Evolutionary conservation across 352 stramenopile species (phyloP).

Genomic region (Elongisporangium anandrum): DNA sequence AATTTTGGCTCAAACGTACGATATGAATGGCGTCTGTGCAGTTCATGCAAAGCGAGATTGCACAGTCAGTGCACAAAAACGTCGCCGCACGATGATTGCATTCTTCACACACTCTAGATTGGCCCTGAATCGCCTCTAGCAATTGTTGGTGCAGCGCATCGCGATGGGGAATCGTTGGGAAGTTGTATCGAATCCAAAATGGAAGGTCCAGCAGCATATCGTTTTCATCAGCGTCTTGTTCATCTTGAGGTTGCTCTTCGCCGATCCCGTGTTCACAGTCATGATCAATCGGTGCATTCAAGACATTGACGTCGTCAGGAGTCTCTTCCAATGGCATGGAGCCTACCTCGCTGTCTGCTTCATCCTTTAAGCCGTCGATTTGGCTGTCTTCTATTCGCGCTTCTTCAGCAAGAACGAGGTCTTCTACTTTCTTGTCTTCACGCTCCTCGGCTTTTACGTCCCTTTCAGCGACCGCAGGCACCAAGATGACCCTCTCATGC

Average conservation of each 20-base stretch:
- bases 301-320: neutral
- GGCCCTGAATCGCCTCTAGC: conserved; percentile 5
- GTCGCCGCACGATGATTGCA: conserved; percentile 20
- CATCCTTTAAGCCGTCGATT: neutral
- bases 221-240: neutral
- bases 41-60: conserved; percentile 40
- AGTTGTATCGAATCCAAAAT: neutral
- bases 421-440: too few species aligned
- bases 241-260: neutral
- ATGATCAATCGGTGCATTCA: neutral
- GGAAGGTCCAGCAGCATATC: conserved; percentile 2
- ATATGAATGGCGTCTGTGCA: conserved; percentile 79
- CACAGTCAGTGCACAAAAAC: conserved; percentile 47
- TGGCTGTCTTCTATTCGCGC: neutral
- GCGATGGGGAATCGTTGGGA: neutral
- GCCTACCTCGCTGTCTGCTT: neutral
- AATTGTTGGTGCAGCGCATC: conserved; percentile 1
- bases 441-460: neutral
- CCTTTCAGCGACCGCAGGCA: neutral
- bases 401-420: neutral
- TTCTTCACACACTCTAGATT: conserved; percentile 41
- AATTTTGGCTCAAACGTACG: conserved; percentile 21
- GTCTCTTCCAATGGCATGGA: neutral
- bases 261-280: neutral
- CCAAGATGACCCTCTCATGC: neutral